Base-by-base conservation (phyloP, 805 yeast species). In the Yamadazyma laniorum region DNA sequence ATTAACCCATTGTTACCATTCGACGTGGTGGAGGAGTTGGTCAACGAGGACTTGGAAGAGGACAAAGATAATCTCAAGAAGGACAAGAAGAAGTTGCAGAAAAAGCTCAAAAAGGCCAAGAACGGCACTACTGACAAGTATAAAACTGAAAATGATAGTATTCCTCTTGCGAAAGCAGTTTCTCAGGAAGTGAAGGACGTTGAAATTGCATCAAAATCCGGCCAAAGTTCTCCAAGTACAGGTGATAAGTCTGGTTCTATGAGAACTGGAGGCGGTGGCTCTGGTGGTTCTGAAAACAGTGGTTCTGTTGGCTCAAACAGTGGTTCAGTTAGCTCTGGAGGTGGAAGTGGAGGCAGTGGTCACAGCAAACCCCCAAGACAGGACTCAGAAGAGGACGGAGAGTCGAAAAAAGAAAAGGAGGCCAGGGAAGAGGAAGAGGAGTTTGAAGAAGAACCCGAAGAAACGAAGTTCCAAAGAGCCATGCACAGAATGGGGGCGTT, bases 1-100 rank as follows among this genome's bases (percentile, higher is more conserved):
- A 44, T 69, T 12, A 69, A 68, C 39, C 73, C 74, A 5, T 45
- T 67, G n/a, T 34, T 66, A 6, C 73, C 74, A 3, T 58, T 69
- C 35, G 74, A 67, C 43, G 61, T 70, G 5, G 41, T 64, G 1
- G 73, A 67, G 18, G 63, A 65, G 26, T 39, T 65, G 9, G 57
- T 54, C 21, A 54, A 51, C 30, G 70, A 62, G 6, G 69, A 63
- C 6, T 43, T 51, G 22, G 60, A 48, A 30, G 58, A 51, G 34
- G 46, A 47, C 42, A 58, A 58, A 37, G 51, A 56, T 15, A 52
- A 61, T 35, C 47, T 61, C 18, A 47, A 53, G 48, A 56, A 53
- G 31, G 51, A 59, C 30, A 58, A 56, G 42, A 53, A 52, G 37
- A 49, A 55, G 36, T 48, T 58, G 26, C 43, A 53, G 21, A 53